A percentile compares a stretch with the other conserved stretches of the same genome.
Conservation (phyloP, 805 yeast species). For the Kodamaea fukazawae region DNA sequence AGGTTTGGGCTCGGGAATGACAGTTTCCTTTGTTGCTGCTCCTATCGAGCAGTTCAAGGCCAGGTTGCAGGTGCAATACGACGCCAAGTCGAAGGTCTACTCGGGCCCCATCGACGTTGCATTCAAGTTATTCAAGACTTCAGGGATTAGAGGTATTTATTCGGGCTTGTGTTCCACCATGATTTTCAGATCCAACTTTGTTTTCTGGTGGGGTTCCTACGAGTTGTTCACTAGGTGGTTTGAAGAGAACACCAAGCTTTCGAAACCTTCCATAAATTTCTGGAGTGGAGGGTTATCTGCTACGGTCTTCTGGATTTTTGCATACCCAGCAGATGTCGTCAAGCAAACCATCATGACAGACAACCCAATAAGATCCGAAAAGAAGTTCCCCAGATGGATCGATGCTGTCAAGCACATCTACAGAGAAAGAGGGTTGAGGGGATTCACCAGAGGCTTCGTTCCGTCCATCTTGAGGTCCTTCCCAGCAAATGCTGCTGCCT, state of each 20-base stretch:
- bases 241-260: slow-evolving; percentile 59
- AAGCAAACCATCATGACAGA: slow-evolving; percentile 85
- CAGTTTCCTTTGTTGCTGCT: slow-evolving; percentile 93
- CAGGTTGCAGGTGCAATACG: slow-evolving; percentile 85
- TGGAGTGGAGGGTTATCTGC: slow-evolving; percentile 93
- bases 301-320: slow-evolving; percentile 82
- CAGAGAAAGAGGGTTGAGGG: slow-evolving; percentile 56
- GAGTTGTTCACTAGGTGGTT: slow-evolving; percentile 73
- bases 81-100: slow-evolving; percentile 62
- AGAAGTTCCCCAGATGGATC: slow-evolving; percentile 67
- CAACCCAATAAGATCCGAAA: slow-evolving; percentile 56
- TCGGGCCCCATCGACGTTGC: slow-evolving; percentile 82
- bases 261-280: slow-evolving; percentile 72
- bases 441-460: slow-evolving; percentile 77
- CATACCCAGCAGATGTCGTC: slow-evolving; percentile 86
- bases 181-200: slow-evolving; percentile 82
- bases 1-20: slow-evolving; percentile 82
- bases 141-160: slow-evolving; percentile 72
- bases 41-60: slow-evolving; percentile 91
- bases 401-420: slow-evolving; percentile 72
- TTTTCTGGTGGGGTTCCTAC: slow-evolving; percentile 94
- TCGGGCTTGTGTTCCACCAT: slow-evolving; percentile 83
- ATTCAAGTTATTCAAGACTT: slow-evolving; percentile 50
- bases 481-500: slow-evolving; percentile 93
- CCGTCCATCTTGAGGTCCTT: slow-evolving; percentile 80